Base-by-base conservation (phyloP, 192 early-diverging fungal species). In the Backusella sp. region DNA sequence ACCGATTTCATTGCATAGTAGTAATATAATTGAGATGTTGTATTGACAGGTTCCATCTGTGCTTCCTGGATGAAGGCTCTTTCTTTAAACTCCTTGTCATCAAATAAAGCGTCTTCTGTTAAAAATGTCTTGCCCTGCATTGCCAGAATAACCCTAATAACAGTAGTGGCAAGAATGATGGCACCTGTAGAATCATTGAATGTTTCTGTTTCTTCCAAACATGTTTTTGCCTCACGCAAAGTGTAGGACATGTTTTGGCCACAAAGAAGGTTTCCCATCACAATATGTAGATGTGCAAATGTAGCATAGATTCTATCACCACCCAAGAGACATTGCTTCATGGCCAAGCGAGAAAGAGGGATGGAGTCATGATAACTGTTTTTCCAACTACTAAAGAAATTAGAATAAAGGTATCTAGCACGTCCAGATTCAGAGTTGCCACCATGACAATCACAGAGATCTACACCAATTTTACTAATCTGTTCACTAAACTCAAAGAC, bases 101-200 rank as follows among this genome's bases (percentile, higher is more conserved):
- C 73, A 52, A 82, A 82, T 1, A 82, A 39, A 3, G 21, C 12
- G 3, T 46, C 19, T 44, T 44, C 15, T 6, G 74, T 73, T 35
- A 73, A 73, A 35, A 46, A 30, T 12, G 80, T 82, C 39, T 82
- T 82, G 34, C 80, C 80, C 72, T 82, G 80, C 8, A 82, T 39
- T 4, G 80, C 76, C 11, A 73, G 46, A 14, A 78, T 59, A 19
- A 42, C 71, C 30, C 76, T 73, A 19, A 78, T 74, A 12, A 72
- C 52, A 14, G 73, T 28, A 3, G 62, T 72, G 0, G 42, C 65
- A 8, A 80, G 52, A 72, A 80, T 52, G 14, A 32, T 11, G 12
- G 73, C 71, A 46, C 49, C 66, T 6, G 34, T 39, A 3, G 62
- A 49, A 9, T 71, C 36, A 4, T 41, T 35, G n/a, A 68, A 42